Percentiles rank a stretch among this genome's conserved stretches.
These are phyloP conservation scores for Prunus davidiana DNA, from an alignment of 306 rosid species.

Conservation along the genomic window DNA sequence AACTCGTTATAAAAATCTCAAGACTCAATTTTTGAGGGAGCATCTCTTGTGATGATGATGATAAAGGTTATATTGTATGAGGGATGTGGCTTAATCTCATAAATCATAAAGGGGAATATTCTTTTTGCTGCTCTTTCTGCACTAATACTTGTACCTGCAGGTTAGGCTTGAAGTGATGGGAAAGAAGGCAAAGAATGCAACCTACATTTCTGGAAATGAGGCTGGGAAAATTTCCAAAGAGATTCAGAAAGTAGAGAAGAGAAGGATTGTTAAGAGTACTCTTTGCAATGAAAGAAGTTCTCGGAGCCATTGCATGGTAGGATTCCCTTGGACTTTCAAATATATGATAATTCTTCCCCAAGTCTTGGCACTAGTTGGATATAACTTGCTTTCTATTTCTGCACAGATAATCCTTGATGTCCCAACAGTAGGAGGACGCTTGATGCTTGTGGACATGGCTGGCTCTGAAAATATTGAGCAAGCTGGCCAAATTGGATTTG, in stretches of 20 bases:
- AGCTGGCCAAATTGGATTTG: constrained; percentile 97
- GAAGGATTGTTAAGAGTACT: constrained; percentile 94
- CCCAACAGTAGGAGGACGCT: constrained; percentile 91
- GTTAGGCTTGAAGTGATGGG: constrained; percentile 99
- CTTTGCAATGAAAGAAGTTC: constrained; percentile 97
- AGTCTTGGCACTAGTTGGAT: neutral
- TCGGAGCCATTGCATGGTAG: constrained; percentile 98
- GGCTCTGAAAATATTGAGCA: constrained; percentile 98
- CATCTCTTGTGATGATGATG: constrained; percentile 1
- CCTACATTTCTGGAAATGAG: constrained; percentile 89
- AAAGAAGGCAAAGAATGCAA: constrained; percentile 96
- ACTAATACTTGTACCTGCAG: constrained; percentile 35
- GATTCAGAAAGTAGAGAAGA: constrained; percentile 97
- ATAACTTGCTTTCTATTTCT: constrained; percentile 18
- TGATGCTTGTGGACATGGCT: constrained; percentile 99
- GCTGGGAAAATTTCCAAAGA: constrained; percentile 96
- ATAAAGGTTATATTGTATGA: neutral
- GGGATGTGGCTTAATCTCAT: neutral
- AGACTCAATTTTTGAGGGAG: neutral
- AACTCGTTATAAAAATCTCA: neutral
- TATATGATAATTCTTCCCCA: constrained; percentile 9
- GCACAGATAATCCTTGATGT: constrained; percentile 86
- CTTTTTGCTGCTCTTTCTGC: neutral
- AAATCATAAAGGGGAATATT: neutral
- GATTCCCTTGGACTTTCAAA: neutral